Conservation (phyloP, 2,329 filamentous ascomycete genomes). For the Xylariaceae sp. region DNA sequence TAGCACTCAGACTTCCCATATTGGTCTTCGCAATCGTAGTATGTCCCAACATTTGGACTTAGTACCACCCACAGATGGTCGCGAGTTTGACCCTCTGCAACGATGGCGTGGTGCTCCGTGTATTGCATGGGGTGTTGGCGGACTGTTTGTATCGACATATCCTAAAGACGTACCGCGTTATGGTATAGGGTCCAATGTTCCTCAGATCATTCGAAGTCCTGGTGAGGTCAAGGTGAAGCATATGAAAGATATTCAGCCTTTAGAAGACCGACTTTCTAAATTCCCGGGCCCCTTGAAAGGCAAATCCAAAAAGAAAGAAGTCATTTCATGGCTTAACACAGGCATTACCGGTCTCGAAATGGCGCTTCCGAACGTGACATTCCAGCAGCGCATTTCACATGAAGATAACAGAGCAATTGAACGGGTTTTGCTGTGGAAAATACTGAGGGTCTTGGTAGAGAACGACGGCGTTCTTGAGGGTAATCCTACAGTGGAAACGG, state of each 20-base stretch:
- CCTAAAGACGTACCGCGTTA: conserved; percentile 86
- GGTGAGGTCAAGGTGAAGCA: conserved; percentile 77
- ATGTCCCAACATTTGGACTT: conserved; percentile 53
- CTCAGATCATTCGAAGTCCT: conserved; percentile 74
- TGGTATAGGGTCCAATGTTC: conserved; percentile 62
- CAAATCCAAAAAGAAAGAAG: conserved; percentile 95
- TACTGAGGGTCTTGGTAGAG: conserved; percentile 75
- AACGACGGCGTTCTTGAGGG: conserved; percentile 79
- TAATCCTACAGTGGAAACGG: conserved; percentile 62
- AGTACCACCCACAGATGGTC: conserved; percentile 58
- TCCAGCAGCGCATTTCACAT: conserved; percentile 47
- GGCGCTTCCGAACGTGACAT: conserved; percentile 44
- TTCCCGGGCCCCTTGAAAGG: conserved; percentile 87
- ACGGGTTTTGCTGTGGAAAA: conserved; percentile 79
- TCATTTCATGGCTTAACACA: conserved; percentile 69
- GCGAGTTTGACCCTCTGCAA: conserved; percentile 69
- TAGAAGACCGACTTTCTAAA: conserved; percentile 65
- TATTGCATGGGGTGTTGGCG: conserved; percentile 83
- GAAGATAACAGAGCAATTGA: conserved; percentile 71
- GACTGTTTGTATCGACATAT: conserved; percentile 75
- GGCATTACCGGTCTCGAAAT: conserved; percentile 71
- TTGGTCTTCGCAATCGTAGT: conserved; percentile 41
- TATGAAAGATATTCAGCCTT: conserved; percentile 65
- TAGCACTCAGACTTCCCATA: conserved; percentile 18
- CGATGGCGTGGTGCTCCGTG: conserved; percentile 88